Conservation (phyloP, 139 green algal genomes). For the Chlorella sp. region DNA sequence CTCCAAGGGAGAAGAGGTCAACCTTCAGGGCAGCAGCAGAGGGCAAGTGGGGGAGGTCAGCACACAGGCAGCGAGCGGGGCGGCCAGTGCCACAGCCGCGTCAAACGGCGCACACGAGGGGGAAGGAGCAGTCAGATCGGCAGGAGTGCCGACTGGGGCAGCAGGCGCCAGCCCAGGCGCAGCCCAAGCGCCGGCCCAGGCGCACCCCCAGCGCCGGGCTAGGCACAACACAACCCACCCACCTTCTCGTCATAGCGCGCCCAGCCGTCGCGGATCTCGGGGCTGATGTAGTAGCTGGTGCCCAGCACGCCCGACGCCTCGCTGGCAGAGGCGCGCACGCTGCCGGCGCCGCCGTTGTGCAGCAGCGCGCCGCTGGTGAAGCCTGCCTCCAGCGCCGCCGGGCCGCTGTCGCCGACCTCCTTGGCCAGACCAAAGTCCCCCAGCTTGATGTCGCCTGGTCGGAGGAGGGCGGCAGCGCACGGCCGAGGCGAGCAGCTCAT, state of each 20-base stretch:
- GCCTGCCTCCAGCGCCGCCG: background rate
- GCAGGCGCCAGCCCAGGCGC: too few species aligned
- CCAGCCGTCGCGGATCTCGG: slow-evolving; percentile 77
- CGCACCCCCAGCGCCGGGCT: too few species aligned
- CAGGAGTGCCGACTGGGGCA: background rate
- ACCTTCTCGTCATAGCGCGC: slow-evolving; percentile 79
- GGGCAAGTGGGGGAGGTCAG: too few species aligned
- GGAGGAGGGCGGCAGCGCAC: too few species aligned
- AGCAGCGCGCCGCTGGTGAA: background rate
- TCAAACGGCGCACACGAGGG: too few species aligned
- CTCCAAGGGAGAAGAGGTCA: slow-evolving; percentile 86
- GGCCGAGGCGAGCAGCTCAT: too few species aligned
- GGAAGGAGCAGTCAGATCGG: background rate
- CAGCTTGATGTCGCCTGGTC: slow-evolving; percentile 86
- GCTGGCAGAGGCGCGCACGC: slow-evolving; percentile 13
- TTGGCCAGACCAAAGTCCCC: slow-evolving; percentile 90
- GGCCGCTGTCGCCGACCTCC: slow-evolving; percentile 30
- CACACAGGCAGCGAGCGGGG: too few species aligned
- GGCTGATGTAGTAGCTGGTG: slow-evolving; percentile 85
- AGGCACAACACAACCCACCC: too few species aligned
- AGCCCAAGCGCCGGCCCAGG: too few species aligned
- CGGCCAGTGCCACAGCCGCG: too few species aligned
- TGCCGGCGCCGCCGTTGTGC: background rate
- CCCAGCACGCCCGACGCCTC: slow-evolving; percentile 73
- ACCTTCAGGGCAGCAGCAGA: slow-evolving; percentile 43